phyloP scores from a whole-genome alignment of 305 asterid genomes.

The Fraxinus latifolia region DNA sequence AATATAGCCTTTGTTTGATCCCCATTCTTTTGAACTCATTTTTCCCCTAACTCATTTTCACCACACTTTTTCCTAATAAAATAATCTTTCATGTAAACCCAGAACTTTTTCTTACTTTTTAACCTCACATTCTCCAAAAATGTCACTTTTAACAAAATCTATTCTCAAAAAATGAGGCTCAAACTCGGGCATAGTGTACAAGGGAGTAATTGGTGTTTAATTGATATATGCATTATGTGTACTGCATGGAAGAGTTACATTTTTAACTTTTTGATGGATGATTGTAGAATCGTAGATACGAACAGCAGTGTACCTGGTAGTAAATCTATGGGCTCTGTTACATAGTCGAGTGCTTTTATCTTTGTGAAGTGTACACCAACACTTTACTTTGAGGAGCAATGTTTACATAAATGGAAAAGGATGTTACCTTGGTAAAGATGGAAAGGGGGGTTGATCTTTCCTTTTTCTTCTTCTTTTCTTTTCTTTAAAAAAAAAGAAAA shows the following conservation, averaged over 20 bases:
- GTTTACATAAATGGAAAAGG: neutral
- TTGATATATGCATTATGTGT: conserved; percentile 10
- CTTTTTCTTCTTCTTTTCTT: neutral
- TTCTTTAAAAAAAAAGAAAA: too few species aligned
- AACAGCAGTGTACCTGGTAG: neutral
- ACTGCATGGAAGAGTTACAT: conserved; percentile 4
- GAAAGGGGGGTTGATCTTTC: neutral
- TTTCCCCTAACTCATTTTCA: too few species aligned
- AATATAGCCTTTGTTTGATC: neutral
- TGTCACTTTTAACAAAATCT: neutral
- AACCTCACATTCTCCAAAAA: neutral
- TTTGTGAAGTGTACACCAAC: neutral
- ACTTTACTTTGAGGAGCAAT: neutral
- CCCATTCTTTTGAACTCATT: neutral
- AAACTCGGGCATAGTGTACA: neutral
- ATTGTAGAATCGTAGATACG: conserved; percentile 15
- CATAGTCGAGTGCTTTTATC: neutral
- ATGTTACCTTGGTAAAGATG: neutral
- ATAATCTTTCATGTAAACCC: neutral
- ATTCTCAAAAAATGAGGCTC: neutral
- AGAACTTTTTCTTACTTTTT: neutral
- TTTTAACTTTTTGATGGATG: neutral
- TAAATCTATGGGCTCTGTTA: neutral
- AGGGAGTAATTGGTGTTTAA: neutral
- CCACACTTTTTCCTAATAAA: neutral